phyloP scores from a whole-genome alignment of 176 grass and related monocot species.

The Triticum urartu region DNA sequence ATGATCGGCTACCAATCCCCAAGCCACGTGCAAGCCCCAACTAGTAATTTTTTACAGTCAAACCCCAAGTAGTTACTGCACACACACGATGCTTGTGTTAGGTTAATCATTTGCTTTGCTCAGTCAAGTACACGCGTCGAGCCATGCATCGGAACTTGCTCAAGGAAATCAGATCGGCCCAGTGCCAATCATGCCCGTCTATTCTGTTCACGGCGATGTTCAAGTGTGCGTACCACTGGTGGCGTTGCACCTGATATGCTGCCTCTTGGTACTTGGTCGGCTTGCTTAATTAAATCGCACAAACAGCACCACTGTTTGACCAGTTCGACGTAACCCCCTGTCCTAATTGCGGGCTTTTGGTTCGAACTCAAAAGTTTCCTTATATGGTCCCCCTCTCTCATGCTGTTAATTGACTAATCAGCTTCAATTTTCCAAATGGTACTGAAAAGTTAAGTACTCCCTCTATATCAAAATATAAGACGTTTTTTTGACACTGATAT shows the following conservation, averaged over 20 bases:
- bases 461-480: no score
- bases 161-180: neutral
- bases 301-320: conserved; percentile 39
- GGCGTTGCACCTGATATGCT: neutral
- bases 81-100: neutral
- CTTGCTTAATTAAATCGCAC: conserved; percentile 29
- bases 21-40: neutral
- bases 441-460: neutral
- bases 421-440: neutral
- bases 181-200: conserved; percentile 23
- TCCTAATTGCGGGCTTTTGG: conserved; percentile 25
- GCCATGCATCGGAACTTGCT: conserved; percentile 35
- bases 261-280: conserved; percentile 48
- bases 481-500: no score
- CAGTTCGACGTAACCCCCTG: conserved; percentile 16
- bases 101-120: conserved; percentile 32
- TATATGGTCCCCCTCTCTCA: neutral
- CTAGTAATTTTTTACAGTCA: neutral
- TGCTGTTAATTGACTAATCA: neutral
- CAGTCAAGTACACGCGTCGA: conserved; percentile 12
- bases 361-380: conserved; percentile 23
- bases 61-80: neutral
- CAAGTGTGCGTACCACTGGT: neutral
- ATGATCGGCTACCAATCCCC: conserved; percentile 9
- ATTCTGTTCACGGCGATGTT: conserved; percentile 11